Evolutionary conservation across 306 rosid genomes (phyloP).

Genomic region (Ziziphus jujuba): DNA sequence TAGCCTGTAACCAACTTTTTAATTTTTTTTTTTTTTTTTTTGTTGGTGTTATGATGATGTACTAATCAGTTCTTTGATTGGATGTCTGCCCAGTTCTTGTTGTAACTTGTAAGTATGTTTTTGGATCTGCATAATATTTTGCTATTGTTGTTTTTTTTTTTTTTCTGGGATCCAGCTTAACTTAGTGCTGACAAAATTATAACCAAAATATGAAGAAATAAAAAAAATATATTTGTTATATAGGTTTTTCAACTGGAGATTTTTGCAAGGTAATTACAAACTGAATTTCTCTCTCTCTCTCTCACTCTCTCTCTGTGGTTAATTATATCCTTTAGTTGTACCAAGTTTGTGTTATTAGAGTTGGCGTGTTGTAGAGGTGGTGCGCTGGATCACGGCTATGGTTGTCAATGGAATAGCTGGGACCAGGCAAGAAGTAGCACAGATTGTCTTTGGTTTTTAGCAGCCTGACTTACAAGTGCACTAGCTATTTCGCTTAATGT

Average conservation of each 20-base stretch:
- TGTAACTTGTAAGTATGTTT: neutral
- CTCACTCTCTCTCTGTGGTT: no score
- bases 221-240: neutral
- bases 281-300: no score
- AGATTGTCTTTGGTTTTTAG: slow-evolving; percentile 27
- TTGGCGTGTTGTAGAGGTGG: slow-evolving; percentile 2
- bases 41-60: neutral
- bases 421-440: slow-evolving; percentile 26
- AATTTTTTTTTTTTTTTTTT: neutral
- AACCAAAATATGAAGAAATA: neutral
- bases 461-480: slow-evolving; percentile 30
- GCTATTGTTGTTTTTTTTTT: neutral
- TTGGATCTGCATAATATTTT: neutral
- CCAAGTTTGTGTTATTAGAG: slow-evolving; percentile 5
- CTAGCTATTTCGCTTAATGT: slow-evolving; percentile 25
- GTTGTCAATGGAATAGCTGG: slow-evolving; percentile 8
- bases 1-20: slow-evolving; percentile 9
- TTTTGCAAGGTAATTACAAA: no score
- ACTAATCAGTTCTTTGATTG: neutral
- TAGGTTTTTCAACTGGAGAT: no score
- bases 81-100: neutral
- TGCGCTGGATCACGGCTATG: slow-evolving; percentile 21
- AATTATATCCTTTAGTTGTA: neutral
- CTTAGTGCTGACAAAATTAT: no score
- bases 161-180: neutral